Evolutionary conservation across 2,329 filamentous ascomycete species (phyloP), one percentile per base, ranked within the genome.

Genomic region (Neonectria coccinea): DNA sequence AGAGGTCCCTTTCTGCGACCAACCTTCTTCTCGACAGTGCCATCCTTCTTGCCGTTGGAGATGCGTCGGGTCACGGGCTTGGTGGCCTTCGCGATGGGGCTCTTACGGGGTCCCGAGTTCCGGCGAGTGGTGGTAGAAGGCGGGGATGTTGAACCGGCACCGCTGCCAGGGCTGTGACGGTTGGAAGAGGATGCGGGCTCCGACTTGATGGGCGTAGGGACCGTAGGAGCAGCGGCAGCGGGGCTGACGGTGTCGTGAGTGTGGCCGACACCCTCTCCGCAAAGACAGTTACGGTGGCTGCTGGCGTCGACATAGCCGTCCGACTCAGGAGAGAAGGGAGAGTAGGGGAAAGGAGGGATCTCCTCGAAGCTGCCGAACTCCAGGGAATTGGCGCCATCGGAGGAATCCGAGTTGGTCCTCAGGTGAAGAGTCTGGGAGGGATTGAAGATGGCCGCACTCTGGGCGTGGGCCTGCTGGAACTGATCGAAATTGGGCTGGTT

Each of bases 401-500:
- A 96, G 2, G 93, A 96, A 74, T 97, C 93, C 4, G 94, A 97
- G 73, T 91, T 90, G 59, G 91, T 94, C 71, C 94, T 89, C 74
- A 97, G 86, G 81, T 97, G 95, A 56, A 98, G 83, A 1, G 94
- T 97, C 81, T 97, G 92, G 67, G 91, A 89, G 2, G 95, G 95
- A 80, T 97, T 97, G 84, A 97, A 97, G 75, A 97, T 94, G 70
- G 92, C 90, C 44, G 84, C 79, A 67, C 83, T 87, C 56, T 87
- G 86, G 6, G 76, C 74, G 48, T 86, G 85, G 44, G 82, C 77
- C 62, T 84, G 82, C 54, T 79, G 77, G 64, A 80, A 80, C 70
- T 95, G 92, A 70, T 92, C 89, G 41, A 80, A 73, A 55, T 90
- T 91, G 66, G 88, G 90, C 65, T 90, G 88, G 64, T 90, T 90